Evolutionary conservation across 257 asterid species (phyloP).

Genomic region (Petunia secreta): DNA sequence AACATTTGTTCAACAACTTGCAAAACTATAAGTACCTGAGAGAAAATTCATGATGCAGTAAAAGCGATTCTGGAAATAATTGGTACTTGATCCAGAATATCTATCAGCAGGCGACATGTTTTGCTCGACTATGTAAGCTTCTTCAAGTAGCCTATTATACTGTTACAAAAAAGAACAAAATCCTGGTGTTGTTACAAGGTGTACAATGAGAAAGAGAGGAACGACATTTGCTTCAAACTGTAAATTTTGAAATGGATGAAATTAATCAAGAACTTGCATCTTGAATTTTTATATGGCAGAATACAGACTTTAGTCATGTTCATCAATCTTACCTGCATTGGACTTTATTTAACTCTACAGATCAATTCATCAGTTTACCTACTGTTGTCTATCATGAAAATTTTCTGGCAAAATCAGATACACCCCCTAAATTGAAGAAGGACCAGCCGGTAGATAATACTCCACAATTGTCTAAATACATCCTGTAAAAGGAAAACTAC

Average conservation of each 20-base stretch:
- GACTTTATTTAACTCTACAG: no score
- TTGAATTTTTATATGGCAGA: neutral
- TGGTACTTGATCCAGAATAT: neutral
- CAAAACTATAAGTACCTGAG: conserved; percentile 41
- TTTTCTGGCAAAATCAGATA: no score
- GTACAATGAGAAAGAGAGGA: no score
- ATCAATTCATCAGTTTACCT: neutral
- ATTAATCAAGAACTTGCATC: no score
- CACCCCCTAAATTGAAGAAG: neutral
- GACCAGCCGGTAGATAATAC: neutral
- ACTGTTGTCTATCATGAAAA: neutral
- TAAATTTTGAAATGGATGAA: no score
- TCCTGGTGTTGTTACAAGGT: no score
- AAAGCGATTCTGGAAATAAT: neutral
- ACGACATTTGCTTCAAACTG: no score
- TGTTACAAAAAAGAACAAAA: no score
- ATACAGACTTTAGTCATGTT: neutral
- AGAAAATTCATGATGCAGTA: neutral
- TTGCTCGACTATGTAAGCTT: no score
- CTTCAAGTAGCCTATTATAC: no score
- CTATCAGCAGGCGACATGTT: no score
- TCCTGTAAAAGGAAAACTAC: neutral
- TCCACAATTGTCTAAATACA: neutral
- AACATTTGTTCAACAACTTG: conserved; percentile 43
- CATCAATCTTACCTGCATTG: no score